phyloP scores from a whole-genome alignment of 352 stramenopile genomes.

The Aphanomyces euteiches region DNA sequence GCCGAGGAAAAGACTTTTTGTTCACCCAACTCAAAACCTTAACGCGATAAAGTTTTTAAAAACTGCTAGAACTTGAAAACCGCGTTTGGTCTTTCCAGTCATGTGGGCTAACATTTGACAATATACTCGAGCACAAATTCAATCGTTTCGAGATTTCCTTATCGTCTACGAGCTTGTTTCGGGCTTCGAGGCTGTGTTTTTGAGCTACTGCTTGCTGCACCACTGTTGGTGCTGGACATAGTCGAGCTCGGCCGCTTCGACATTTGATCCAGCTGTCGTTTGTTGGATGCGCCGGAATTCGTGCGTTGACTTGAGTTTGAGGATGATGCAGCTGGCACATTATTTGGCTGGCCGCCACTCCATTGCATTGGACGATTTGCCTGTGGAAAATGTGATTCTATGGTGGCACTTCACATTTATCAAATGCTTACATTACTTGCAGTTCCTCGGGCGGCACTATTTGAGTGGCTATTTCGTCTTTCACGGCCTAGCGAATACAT shows the following conservation, averaged over 20 bases:
- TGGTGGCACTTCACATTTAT: not conserved
- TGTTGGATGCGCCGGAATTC: not conserved
- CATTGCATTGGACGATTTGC: slow-evolving; percentile 9
- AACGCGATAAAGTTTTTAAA: not conserved
- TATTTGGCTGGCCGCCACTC: not conserved
- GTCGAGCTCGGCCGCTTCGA: not conserved
- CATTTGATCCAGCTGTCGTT: slow-evolving; percentile 5
- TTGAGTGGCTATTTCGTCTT: not conserved
- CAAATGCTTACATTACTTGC: not conserved
- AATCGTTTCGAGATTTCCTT: not conserved
- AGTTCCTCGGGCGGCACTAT: not conserved
- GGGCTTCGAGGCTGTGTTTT: slow-evolving; percentile 4
- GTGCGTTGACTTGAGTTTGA: not conserved
- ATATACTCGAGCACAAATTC: too few relatives aligned
- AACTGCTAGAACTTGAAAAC: not conserved
- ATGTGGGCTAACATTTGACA: not conserved
- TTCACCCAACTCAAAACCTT: not conserved
- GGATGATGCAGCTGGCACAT: not conserved
- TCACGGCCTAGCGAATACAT: not conserved
- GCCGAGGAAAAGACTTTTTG: too few relatives aligned
- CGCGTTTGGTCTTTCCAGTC: not conserved
- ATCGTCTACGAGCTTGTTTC: slow-evolving; percentile 13
- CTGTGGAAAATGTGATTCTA: not conserved
- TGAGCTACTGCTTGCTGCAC: not conserved
- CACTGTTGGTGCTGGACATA: not conserved